phyloP scores from a whole-genome alignment of 495 filamentous ascomycete genomes.

The Neurospora sp. region DNA sequence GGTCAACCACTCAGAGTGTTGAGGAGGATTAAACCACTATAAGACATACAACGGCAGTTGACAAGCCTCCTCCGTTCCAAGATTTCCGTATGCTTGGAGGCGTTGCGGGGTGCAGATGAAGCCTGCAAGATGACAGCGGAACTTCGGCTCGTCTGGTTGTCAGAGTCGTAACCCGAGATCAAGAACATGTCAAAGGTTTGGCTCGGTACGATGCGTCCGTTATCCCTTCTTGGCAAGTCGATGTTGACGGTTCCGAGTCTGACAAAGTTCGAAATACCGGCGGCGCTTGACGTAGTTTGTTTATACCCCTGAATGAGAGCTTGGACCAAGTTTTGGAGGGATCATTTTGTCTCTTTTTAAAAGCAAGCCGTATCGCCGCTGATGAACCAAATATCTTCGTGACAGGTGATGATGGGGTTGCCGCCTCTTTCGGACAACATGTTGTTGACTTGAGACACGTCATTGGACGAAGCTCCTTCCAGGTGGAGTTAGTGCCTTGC shows the following conservation, averaged over 20 bases:
- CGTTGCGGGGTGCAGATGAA: neutral
- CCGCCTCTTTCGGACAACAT: neutral
- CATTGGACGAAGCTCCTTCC: neutral
- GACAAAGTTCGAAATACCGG: neutral
- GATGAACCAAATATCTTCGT: neutral
- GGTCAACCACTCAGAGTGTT: neutral
- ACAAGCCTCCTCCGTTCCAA: neutral
- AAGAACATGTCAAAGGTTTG: neutral
- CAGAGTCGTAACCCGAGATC: neutral
- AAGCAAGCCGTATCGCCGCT: neutral
- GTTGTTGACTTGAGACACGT: neutral
- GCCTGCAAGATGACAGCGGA: neutral
- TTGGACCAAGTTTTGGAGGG: neutral
- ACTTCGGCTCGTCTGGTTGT: neutral
- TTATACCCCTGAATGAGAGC: neutral
- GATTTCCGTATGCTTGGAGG: neutral
- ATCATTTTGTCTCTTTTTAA: neutral
- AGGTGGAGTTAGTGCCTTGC: neutral
- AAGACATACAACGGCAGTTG: neutral
- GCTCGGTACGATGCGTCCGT: neutral
- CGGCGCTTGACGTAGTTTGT: neutral
- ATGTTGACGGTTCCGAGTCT: neutral
- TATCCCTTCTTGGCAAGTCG: neutral
- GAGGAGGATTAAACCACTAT: neutral
- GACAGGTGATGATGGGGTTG: neutral